These are phyloP conservation scores for Symbiotaphrina buchneri DNA, from an alignment of 495 filamentous ascomycete genomes.

Conservation along the genomic window DNA sequence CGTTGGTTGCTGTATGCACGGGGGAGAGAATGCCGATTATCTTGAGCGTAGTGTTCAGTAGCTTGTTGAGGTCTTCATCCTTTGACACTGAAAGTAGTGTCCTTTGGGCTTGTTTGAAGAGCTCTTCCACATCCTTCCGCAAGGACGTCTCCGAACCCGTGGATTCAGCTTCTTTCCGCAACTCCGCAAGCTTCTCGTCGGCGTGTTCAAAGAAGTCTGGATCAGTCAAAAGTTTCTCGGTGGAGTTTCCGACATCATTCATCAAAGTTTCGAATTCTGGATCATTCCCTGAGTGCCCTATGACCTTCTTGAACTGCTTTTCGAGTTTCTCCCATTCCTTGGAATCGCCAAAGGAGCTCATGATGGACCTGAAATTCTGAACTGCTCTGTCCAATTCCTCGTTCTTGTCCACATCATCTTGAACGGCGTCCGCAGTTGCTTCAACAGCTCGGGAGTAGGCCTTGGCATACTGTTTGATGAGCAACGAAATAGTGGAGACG, in stretches of 20 bases:
- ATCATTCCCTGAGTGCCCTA: conserved; percentile 53
- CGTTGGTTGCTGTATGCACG: conserved; percentile 28
- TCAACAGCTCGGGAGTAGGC: conserved; percentile 51
- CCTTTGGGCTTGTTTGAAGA: conserved; percentile 42
- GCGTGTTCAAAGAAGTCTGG: conserved; percentile 61
- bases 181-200: conserved; percentile 42
- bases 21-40: conserved; percentile 47
- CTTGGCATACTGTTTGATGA: conserved; percentile 59
- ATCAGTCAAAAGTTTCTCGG: conserved; percentile 71
- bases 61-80: conserved; percentile 44
- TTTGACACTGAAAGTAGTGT: conserved; percentile 42
- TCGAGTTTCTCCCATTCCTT: conserved; percentile 58
- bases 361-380: conserved; percentile 49
- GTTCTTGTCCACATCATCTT: conserved; percentile 51
- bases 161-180: conserved; percentile 42
- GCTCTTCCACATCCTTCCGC: conserved; percentile 46
- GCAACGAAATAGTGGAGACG: conserved; percentile 48
- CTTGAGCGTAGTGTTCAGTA: conserved; percentile 36
- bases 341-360: conserved; percentile 55
- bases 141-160: conserved; percentile 40
- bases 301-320: conserved; percentile 36
- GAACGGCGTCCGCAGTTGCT: conserved; percentile 32
- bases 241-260: conserved; percentile 39
- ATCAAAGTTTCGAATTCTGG: conserved; percentile 67
- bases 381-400: conserved; percentile 52